Base-by-base conservation (phyloP, 495 filamentous ascomycete genomes). In the Annulohypoxylon nitens region DNA sequence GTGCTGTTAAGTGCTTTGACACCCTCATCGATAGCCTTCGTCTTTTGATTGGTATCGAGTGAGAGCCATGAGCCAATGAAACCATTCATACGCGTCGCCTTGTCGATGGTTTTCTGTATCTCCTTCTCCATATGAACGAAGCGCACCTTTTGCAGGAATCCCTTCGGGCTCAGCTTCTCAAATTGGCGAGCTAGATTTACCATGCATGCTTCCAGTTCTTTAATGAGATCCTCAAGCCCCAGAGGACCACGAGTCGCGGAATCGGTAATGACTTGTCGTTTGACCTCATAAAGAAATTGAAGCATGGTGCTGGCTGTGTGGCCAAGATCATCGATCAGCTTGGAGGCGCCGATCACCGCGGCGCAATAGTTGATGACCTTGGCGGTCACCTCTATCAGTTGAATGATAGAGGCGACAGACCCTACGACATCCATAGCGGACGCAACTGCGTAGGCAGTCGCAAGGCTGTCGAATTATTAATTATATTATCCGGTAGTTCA, bases 91-190 rank as follows among this genome's bases (percentile, higher is more conserved):
- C 70, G 70, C 3, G 65, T 45, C 20, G 70, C 65, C 60, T 63
- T 67, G 2, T 71, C 59, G 20, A 75, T 71, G 12, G 69, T 68
- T 50, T 61, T 71, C 18, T 64, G 53, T 39, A 75, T 65, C 33
- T 75, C 73, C 64, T 75, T 75, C n/a, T 75, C 69, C 62, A 68
- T 69, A 20, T 61, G 61, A 20, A 60, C 59, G 12, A 69, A 73
- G 0, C 65, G 64, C 54, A 70, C 5, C 33, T 61, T 71, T 41
- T 66, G 48, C 25, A 61, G 33, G 23, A 70, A 39, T 7, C 63
- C 61, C 36, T 68, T 68, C 3, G 68, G 45, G 2, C 58, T 55
- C 16, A 60, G 34, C 48, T 71, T 75, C n/a, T 64, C 73, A 41
- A 73, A 73, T 43, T 65, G 59, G 1, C 47, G 48, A 20, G 59